phyloP scores from a whole-genome alignment of 2,329 filamentous ascomycete species.

The Claviceps maximensis region DNA sequence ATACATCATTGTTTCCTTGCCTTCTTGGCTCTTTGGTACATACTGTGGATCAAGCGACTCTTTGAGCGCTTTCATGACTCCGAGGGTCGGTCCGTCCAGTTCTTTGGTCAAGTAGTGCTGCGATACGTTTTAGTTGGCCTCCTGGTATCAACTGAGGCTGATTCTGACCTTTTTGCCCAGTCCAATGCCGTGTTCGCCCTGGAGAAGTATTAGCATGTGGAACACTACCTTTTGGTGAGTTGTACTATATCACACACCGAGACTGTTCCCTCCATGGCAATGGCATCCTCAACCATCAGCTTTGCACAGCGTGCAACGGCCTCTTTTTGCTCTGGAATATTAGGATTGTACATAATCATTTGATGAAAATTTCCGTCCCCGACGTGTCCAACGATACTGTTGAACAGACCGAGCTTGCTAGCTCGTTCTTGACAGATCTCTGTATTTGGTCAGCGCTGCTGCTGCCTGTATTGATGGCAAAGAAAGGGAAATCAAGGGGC shows the following conservation, averaged over 20 bases:
- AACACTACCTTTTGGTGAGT: neutral
- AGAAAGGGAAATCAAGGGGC: neutral
- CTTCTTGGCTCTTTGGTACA: conserved; percentile 3
- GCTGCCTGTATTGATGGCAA: neutral
- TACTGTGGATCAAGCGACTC: conserved; percentile 44
- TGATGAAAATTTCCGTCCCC: conserved; percentile 65
- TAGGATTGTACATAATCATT: conserved; percentile 27
- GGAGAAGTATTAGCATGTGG: neutral
- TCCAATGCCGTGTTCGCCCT: conserved; percentile 57
- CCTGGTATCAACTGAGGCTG: neutral
- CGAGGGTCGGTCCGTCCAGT: conserved; percentile 47
- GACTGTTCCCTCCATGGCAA: conserved; percentile 59
- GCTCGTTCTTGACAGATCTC: conserved; percentile 56
- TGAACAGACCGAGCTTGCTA: conserved; percentile 45
- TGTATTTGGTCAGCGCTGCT: conserved; percentile 5
- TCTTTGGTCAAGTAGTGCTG: conserved; percentile 45
- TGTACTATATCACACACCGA: conserved; percentile 30
- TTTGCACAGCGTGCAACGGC: conserved; percentile 48
- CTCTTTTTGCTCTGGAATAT: conserved; percentile 42
- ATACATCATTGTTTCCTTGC: too few species aligned
- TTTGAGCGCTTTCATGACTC: conserved; percentile 55
- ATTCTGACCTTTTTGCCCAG: conserved; percentile 53
- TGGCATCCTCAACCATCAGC: conserved; percentile 54
- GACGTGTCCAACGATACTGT: conserved; percentile 58
- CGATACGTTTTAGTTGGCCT: neutral